Conservation (phyloP, 78 protist species). For the Monocercomonoides exilis region DNA sequence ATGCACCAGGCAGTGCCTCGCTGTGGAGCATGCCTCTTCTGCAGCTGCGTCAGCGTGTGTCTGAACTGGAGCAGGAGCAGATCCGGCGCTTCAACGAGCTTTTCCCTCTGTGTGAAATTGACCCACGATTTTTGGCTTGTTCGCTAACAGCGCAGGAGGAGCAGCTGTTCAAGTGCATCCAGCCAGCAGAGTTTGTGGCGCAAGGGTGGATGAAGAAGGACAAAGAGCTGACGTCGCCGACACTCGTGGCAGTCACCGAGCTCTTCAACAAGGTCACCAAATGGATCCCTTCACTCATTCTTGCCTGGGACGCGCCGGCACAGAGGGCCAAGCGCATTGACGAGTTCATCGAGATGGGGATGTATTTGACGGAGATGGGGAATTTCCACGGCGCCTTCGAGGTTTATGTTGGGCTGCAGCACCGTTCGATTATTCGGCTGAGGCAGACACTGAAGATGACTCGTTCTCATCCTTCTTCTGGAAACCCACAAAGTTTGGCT, state of each 20-base stretch:
- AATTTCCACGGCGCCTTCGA: background rate
- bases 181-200: background rate
- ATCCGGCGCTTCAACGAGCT: too few relatives aligned
- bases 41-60: too few relatives aligned
- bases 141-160: background rate
- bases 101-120: too few relatives aligned
- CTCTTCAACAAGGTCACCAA: background rate
- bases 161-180: background rate
- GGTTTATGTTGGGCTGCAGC: background rate
- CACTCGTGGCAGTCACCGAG: background rate
- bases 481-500: too few relatives aligned
- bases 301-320: background rate
- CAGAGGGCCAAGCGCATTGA: background rate
- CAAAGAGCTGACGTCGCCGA: background rate
- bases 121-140: too few relatives aligned
- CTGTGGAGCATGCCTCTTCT: too few relatives aligned
- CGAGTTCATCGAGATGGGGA: background rate
- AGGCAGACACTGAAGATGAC: background rate
- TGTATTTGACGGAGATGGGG: background rate
- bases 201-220: background rate
- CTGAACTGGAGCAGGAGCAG: too few relatives aligned
- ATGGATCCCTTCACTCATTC: background rate
- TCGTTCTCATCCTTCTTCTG: too few relatives aligned
- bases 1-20: too few relatives aligned
- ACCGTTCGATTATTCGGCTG: background rate